Conservation (phyloP, 2,329 filamentous ascomycete genomes). For the Phaeomoniella chlamydospora region DNA sequence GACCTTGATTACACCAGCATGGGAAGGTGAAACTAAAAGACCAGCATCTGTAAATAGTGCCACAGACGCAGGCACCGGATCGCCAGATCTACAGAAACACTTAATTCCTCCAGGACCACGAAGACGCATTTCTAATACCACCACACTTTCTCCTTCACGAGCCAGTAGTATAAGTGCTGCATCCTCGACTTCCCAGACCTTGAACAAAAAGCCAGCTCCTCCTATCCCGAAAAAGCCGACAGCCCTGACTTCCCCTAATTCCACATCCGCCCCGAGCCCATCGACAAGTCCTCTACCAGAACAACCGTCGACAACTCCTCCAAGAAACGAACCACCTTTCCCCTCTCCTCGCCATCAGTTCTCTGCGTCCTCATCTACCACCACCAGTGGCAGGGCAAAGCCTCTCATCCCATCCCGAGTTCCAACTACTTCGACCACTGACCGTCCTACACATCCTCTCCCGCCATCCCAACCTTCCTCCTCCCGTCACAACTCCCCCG, state of each 20-base stretch:
- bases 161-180: conserved; percentile 14
- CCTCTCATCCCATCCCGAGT: neutral
- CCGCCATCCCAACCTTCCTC: neutral
- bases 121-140: conserved; percentile 1
- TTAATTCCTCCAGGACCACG: conserved; percentile 4
- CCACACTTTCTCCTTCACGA: conserved; percentile 10
- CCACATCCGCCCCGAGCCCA: neutral
- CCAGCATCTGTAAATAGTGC: conserved; percentile 1
- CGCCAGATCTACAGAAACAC: conserved; percentile 2
- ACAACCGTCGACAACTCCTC: too few relatives aligned
- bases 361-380: conserved; percentile 1
- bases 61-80: conserved; percentile 1
- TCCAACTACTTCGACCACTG: neutral
- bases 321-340: neutral
- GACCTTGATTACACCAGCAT: conserved; percentile 6
- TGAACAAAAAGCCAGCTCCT: conserved; percentile 29
- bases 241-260: conserved; percentile 13
- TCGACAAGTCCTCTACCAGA: conserved; percentile 1
- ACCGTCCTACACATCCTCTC: neutral
- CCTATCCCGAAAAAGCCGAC: conserved; percentile 51
- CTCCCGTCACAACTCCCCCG: neutral
- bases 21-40: conserved; percentile 7
- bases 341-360: neutral
- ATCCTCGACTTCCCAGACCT: conserved; percentile 17
- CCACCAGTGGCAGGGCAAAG: neutral